Conservation (phyloP, 2,329 filamentous ascomycete genomes). For the Aspergillus viridinutans region DNA sequence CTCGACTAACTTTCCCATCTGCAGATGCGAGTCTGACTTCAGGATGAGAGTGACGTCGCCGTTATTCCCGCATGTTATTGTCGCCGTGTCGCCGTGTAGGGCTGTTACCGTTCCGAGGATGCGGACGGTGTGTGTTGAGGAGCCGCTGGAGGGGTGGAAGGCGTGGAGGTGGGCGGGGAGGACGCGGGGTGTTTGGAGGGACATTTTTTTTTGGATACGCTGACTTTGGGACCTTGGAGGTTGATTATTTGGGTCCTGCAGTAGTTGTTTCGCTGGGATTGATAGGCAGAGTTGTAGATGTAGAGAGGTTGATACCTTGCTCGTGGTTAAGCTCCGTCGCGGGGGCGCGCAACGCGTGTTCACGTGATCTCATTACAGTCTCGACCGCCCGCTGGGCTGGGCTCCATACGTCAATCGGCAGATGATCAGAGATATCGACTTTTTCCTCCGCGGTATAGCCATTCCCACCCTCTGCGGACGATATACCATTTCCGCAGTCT, state of each 20-base stretch:
- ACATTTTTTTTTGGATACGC: constrained; percentile 48
- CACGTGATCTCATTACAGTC: constrained; percentile 8
- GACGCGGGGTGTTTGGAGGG: constrained; percentile 74
- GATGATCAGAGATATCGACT: background rate
- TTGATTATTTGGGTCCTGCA: background rate
- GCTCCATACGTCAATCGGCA: background rate
- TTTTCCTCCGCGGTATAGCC: background rate
- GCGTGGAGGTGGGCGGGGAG: constrained; percentile 72
- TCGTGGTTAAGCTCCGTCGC: background rate
- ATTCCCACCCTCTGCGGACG: background rate
- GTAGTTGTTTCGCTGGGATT: background rate
- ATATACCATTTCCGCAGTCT: background rate
- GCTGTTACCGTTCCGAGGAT: constrained; percentile 81
- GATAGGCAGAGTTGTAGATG: background rate
- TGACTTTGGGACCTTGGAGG: background rate
- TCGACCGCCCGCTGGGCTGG: background rate
- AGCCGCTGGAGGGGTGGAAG: constrained; percentile 55
- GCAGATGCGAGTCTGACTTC: constrained; percentile 53
- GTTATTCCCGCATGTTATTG: constrained; percentile 65
- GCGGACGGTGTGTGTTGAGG: constrained; percentile 65
- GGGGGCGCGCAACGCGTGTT: constrained; percentile 16
- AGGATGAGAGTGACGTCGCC: constrained; percentile 71
- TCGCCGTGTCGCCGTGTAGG: constrained; percentile 73
- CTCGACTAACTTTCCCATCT: constrained; percentile 44
- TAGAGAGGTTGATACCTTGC: background rate